Conservation (phyloP, 441 rosid genomes). For the Euphorbia corollata region DNA sequence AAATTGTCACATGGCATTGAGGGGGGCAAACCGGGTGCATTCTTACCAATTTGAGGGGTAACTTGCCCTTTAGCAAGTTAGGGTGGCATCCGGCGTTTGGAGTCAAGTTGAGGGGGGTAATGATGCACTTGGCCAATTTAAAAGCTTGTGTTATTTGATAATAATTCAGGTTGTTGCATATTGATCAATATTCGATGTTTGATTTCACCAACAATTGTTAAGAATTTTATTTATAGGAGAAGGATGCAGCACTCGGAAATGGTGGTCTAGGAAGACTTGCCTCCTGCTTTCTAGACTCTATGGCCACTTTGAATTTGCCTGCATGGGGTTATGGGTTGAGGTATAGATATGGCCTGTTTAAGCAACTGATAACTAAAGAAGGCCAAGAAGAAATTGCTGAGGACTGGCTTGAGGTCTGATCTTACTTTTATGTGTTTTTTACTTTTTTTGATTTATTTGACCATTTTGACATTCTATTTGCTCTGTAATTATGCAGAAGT, state of each 20-base stretch:
- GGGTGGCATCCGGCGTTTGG: no score
- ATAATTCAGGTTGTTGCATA: background rate
- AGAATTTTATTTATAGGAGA: slow-evolving; percentile 52
- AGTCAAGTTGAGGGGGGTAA: no score
- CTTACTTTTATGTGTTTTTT: slow-evolving; percentile 10
- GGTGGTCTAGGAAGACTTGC: slow-evolving; percentile 99
- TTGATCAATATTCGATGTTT: slow-evolving; percentile 4
- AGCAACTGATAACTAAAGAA: slow-evolving; percentile 72
- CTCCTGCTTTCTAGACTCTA: slow-evolving; percentile 92
- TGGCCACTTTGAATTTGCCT: slow-evolving; percentile 94
- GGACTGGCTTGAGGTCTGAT: slow-evolving; percentile 95
- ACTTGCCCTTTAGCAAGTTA: no score
- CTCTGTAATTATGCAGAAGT: slow-evolving; percentile 59
- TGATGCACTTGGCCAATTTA: no score
- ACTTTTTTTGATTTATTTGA: slow-evolving; percentile 15
- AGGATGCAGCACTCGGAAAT: slow-evolving; percentile 97
- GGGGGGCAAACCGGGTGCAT: no score
- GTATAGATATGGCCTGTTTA: slow-evolving; percentile 86
- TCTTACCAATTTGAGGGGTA: no score
- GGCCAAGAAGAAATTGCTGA: slow-evolving; percentile 96
- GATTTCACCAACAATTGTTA: slow-evolving; percentile 9
- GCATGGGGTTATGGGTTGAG: slow-evolving; percentile 99
- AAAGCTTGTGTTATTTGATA: slow-evolving; percentile 7
- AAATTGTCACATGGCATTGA: no score
- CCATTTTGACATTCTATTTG: slow-evolving; percentile 25